These are phyloP conservation scores for Magnolia kwangsiensis DNA, from an alignment of 164 flowering plant species.

Conservation along the genomic window DNA sequence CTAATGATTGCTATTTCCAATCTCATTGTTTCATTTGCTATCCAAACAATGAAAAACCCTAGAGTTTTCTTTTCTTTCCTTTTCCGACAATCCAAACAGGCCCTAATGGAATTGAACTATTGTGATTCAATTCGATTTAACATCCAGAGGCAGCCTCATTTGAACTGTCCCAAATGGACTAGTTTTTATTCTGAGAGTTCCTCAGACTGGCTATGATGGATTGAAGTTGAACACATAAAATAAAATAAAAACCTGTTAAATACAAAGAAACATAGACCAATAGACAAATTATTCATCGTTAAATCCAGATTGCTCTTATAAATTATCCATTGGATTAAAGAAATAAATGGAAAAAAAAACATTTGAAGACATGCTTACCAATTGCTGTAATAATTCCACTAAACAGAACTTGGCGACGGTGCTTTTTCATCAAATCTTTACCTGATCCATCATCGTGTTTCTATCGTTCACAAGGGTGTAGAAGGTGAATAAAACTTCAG, in stretches of 20 bases:
- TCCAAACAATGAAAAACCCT: no score
- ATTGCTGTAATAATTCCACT: conserved; percentile 95
- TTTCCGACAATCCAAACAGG: no score
- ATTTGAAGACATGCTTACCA: conserved; percentile 37
- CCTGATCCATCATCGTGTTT: conserved; percentile 56
- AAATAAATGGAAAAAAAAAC: no score
- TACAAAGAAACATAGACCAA: no score
- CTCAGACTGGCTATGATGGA: not conserved
- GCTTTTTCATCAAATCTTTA: conserved; percentile 81
- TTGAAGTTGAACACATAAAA: not conserved
- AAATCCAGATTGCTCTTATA: no score
- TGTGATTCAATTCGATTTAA: no score
- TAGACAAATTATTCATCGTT: no score
- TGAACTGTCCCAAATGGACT: not conserved
- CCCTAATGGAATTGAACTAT: no score
- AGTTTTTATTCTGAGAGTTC: not conserved
- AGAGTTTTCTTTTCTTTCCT: no score
- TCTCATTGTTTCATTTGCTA: no score
- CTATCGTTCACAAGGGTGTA: conserved; percentile 31
- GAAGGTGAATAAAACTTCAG: not conserved
- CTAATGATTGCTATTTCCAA: no score
- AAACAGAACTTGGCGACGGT: conserved; percentile 82
- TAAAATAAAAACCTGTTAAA: not conserved
- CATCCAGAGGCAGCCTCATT: not conserved
- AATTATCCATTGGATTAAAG: no score